Conservation (phyloP, 2,329 filamentous ascomycete genomes). For the Cladosporium cucumerinum region DNA sequence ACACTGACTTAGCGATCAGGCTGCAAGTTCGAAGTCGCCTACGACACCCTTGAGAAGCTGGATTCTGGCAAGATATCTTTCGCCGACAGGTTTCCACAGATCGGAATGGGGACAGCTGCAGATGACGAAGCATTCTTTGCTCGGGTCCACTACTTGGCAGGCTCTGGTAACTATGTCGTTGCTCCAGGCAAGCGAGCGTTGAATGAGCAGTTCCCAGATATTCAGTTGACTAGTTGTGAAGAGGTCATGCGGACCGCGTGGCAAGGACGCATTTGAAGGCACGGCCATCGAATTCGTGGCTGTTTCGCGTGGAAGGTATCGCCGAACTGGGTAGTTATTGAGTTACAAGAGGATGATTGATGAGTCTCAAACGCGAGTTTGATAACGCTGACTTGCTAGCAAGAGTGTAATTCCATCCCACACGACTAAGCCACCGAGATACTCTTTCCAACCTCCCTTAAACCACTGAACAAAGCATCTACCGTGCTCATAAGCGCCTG, state of each 20-base stretch:
- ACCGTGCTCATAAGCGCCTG: no score
- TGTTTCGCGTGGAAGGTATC: background rate
- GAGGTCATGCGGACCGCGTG: background rate
- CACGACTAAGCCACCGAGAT: no score
- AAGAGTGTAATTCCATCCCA: no score
- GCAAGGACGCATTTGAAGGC: background rate
- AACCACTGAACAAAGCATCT: no score
- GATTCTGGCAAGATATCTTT: background rate
- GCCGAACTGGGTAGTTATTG: no score
- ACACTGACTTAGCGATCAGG: background rate
- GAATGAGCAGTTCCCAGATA: background rate
- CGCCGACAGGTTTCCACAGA: background rate
- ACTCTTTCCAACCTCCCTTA: no score
- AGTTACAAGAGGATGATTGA: no score
- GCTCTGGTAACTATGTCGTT: background rate
- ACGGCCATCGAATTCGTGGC: background rate
- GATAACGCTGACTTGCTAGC: no score
- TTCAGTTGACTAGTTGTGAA: background rate
- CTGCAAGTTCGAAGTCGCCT: background rate
- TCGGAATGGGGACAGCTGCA: background rate
- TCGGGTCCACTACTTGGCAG: background rate
- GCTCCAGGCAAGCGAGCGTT: background rate
- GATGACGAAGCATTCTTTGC: conserved; percentile 10
- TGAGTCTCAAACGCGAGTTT: no score
- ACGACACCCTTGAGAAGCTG: conserved; percentile 6